phyloP scores from a whole-genome alignment of 139 green algal species.

The Haematococcus lacustris region DNA sequence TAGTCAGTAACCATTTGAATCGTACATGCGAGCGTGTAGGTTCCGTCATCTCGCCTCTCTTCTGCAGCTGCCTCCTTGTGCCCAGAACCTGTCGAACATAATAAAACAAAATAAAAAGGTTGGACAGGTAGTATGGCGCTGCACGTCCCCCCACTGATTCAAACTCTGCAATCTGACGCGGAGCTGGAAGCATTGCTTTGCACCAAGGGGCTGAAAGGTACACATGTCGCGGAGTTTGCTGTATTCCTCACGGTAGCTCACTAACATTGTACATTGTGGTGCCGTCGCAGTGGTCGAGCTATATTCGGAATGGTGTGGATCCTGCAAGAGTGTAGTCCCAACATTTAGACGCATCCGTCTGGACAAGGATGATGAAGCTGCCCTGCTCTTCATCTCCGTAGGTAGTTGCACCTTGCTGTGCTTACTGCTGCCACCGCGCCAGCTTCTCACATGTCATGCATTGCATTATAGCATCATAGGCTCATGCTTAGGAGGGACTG shows the following conservation, averaged over 20 bases:
- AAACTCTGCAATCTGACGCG: neutral
- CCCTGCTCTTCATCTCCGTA: slow-evolving; percentile 48
- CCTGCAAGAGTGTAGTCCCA: slow-evolving; percentile 55
- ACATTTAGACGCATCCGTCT: slow-evolving; percentile 47
- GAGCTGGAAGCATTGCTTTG: neutral
- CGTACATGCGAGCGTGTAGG: no score
- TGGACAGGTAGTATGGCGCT: neutral
- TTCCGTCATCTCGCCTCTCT: no score
- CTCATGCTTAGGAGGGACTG: no score
- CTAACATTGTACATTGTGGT: neutral
- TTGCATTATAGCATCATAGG: no score
- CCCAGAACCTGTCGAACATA: no score
- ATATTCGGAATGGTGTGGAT: slow-evolving; percentile 43
- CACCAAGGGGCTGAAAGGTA: slow-evolving; percentile 17
- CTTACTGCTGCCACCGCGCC: no score
- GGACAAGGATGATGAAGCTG: slow-evolving; percentile 60
- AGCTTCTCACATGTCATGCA: no score
- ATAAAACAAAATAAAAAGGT: no score
- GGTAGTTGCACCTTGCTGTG: no score
- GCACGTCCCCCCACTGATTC: neutral
- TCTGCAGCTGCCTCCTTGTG: no score
- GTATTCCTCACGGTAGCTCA: neutral
- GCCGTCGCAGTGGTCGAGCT: slow-evolving; percentile 47
- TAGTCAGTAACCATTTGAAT: no score
- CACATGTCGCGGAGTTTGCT: neutral